Base-by-base conservation (phyloP, 2,329 filamentous ascomycete species). In the Pseudogymnoascus sp. region DNA sequence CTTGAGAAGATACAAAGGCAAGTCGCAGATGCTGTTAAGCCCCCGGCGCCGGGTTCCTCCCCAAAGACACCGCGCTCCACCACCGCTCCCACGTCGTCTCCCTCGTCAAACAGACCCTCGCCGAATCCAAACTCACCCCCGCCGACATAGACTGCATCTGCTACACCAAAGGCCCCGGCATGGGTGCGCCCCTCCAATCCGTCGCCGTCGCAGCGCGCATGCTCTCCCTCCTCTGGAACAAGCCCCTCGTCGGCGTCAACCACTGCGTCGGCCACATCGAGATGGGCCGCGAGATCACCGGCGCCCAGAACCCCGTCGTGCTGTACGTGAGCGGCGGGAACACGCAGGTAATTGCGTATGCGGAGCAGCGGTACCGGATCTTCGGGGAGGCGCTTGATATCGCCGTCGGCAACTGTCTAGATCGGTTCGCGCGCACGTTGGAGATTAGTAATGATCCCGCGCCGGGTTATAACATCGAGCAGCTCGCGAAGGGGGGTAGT, bases 221-320 rank as follows among this genome's bases (percentile, higher is more conserved):
- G 63, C 77, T 97, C 30, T 80, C 84, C 39, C 76, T 96, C 61
- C 80, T 99, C 13, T 99, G 94, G 94, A 80, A 78, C 59, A 90
- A 90, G 73, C 85, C 88, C n/a, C 78, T 99, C 35, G 86, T 99
- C 2, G 92, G 91, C 21, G 94, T 99, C 23, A 99, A 99, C 75
- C 94, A 99, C 75, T 99, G 94, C 74, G 89, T 99, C 55, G 94
- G 94, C 41, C 94, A 99, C 74, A 97, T 99, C 69, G 94, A 99
- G 77, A 99, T 99, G 94, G 94, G 94, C 30, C 82, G 94, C 57
- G 82, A 88, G 62, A 96, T 99, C 71, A 97, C 94, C 3, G 89
- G 90, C 61, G 91, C 94, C 13, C 77, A 82, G 21, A 92, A 99
- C 74, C 94, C 94, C 0, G 92, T 97, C 34, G 94, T 99, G 55